A percentile compares a stretch with the other conserved stretches of the same genome.
These are phyloP conservation scores for Lentinula edodes DNA, from an alignment of 768 basidiomycete species.

Conservation along the genomic window DNA sequence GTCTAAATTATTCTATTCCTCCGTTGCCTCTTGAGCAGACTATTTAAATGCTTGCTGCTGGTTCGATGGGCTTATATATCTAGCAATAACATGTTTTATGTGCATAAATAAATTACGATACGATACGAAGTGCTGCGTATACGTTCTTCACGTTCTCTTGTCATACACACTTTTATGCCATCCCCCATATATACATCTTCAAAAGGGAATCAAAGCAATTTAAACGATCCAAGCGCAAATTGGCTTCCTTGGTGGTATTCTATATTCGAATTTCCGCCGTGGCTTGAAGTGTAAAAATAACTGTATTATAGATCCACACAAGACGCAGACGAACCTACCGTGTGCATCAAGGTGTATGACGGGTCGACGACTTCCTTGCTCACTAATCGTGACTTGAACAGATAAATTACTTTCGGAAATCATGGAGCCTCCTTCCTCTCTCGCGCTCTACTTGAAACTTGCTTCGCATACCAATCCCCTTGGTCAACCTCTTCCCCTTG, in stretches of 20 bases:
- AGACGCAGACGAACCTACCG: no score
- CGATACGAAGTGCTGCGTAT: background rate
- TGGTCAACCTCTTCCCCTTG: constrained; percentile 61
- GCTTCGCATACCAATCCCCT: constrained; percentile 66
- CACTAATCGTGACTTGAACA: no score
- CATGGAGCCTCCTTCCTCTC: constrained; percentile 72
- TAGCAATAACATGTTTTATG: background rate
- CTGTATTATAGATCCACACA: no score
- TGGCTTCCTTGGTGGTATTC: no score
- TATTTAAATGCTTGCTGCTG: background rate
- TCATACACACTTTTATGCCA: background rate
- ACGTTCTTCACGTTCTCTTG: background rate
- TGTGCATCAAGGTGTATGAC: no score
- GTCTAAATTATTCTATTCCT: constrained; percentile 42
- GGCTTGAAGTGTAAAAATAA: no score
- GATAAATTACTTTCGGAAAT: constrained; percentile 44
- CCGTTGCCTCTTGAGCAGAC: constrained; percentile 20
- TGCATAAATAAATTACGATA: background rate
- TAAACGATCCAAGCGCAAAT: no score
- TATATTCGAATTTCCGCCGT: no score
- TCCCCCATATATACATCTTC: no score
- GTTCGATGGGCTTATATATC: background rate
- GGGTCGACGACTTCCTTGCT: no score
- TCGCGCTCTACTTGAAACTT: constrained; percentile 75
- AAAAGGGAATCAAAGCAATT: no score